Evolutionary conservation across 306 rosid species (phyloP).

Genomic region (Pyrus pyrifolia): DNA sequence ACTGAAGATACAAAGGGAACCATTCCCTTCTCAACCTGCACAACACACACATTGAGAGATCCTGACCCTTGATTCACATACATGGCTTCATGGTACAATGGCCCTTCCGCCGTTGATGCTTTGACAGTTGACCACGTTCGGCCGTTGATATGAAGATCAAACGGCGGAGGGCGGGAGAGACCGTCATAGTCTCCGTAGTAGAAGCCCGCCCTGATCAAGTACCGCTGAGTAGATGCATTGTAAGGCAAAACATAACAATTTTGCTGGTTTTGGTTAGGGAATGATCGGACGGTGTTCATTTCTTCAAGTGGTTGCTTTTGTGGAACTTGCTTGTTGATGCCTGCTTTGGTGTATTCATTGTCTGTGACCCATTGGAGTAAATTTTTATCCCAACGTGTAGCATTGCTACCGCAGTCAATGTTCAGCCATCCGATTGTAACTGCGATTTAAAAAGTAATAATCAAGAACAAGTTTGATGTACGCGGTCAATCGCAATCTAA

Average conservation of each 20-base stretch:
- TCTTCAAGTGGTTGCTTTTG: background rate
- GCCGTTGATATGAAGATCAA: background rate
- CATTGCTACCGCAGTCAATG: constrained; percentile 7
- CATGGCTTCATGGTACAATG: constrained; percentile 1
- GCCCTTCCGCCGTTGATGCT: background rate
- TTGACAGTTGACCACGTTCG: background rate
- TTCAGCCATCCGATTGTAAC: background rate
- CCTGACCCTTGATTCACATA: constrained; percentile 3
- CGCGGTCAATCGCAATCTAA: background rate
- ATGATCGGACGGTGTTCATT: constrained; percentile 9
- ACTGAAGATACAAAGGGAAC: constrained; percentile 8
- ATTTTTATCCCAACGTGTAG: background rate
- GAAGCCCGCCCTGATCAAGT: constrained; percentile 6
- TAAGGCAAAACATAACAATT: constrained; percentile 3
- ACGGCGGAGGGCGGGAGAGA: background rate
- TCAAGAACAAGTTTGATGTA: background rate
- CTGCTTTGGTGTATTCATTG: background rate
- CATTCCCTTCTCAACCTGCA: background rate
- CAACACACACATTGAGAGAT: background rate
- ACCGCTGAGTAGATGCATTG: background rate
- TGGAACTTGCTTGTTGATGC: background rate
- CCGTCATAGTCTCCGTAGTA: constrained; percentile 8
- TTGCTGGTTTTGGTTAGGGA: background rate
- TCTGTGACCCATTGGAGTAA: background rate
- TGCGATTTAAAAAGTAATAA: background rate